A percentile compares a stretch with the other conserved stretches of the same genome.
phyloP scores from a whole-genome alignment of 2,329 filamentous ascomycete genomes.

The Camptophora hylomeconis region DNA sequence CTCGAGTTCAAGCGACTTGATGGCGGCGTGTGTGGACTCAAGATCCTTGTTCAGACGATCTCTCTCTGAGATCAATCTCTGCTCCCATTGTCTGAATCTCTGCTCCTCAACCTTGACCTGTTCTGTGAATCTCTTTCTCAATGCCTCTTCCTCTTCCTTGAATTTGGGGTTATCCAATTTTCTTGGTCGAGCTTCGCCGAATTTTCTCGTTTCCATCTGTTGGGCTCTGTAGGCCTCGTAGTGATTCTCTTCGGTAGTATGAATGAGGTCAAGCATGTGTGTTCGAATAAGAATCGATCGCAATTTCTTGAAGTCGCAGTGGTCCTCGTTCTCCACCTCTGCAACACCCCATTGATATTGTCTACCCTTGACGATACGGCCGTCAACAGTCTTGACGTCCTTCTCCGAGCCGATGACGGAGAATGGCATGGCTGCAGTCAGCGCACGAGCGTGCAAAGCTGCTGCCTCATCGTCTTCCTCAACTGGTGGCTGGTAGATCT shows the following conservation, averaged over 20 bases:
- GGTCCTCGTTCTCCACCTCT: conserved; percentile 98
- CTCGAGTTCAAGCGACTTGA: conserved; percentile 58
- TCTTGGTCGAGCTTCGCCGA: conserved; percentile 89
- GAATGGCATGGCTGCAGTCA: conserved; percentile 97
- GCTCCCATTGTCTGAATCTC: conserved; percentile 98
- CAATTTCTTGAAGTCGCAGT: conserved; percentile 99
- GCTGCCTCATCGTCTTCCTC: conserved; percentile 98
- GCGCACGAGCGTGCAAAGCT: conserved; percentile 81
- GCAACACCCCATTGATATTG: conserved; percentile 99
- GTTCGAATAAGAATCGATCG: conserved; percentile 97
- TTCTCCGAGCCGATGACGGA: conserved; percentile 98
- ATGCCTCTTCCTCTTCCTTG: conserved; percentile 98
- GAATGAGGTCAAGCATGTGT: conserved; percentile 98
- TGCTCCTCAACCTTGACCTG: conserved; percentile 99
- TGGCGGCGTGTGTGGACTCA: conserved; percentile 83
- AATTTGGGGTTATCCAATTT: conserved; percentile 99
- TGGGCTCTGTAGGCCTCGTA: conserved; percentile 98
- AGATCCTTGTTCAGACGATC: conserved; percentile 99
- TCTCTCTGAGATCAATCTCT: conserved; percentile 98
- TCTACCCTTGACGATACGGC: conserved; percentile 94
- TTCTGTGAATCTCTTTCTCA: conserved; percentile 98
- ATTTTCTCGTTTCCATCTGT: conserved; percentile 99
- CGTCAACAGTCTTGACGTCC: conserved; percentile 92
- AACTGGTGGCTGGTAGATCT: conserved; percentile 95
- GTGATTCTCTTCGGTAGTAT: conserved; percentile 98